Conservation (phyloP, 2,329 filamentous ascomycete genomes). For the Waltergamsia citrina region DNA sequence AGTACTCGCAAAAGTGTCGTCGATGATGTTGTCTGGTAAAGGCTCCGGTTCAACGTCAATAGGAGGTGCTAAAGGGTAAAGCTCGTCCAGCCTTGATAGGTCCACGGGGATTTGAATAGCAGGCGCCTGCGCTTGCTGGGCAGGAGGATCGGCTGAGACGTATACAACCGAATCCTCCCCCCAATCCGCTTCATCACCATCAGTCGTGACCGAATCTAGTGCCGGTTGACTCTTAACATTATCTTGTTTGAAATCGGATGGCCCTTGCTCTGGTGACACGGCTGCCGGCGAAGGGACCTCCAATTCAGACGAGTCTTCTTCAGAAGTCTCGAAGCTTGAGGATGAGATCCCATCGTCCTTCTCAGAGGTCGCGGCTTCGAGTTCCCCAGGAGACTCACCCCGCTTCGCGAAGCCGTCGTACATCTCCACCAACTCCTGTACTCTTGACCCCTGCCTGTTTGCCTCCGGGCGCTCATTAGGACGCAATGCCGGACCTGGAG, state of each 20-base stretch:
- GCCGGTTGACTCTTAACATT: not conserved
- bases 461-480: conserved; percentile 4
- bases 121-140: not conserved
- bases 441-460: conserved; percentile 28
- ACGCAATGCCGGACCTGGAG: conserved; percentile 1
- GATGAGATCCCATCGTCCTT: not conserved
- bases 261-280: too few species aligned
- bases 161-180: not conserved
- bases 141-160: not conserved
- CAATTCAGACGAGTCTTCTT: not conserved
- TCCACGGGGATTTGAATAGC: not conserved
- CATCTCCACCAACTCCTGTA: conserved; percentile 39
- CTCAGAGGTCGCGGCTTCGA: not conserved
- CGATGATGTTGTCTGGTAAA: conserved; percentile 35
- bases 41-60: conserved; percentile 18
- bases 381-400: conserved; percentile 4
- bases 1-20: conserved; percentile 42
- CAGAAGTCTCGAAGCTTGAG: not conserved
- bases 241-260: too few species aligned
- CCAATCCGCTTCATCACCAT: not conserved
- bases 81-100: conserved; percentile 12
- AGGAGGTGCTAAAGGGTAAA: conserved; percentile 18
- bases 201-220: not conserved
- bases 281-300: not conserved
- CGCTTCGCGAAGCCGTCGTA: conserved; percentile 33